Evolutionary conservation across 495 filamentous ascomycete genomes (phyloP).

Genomic region (Melanomma pulvis-pyrius): DNA sequence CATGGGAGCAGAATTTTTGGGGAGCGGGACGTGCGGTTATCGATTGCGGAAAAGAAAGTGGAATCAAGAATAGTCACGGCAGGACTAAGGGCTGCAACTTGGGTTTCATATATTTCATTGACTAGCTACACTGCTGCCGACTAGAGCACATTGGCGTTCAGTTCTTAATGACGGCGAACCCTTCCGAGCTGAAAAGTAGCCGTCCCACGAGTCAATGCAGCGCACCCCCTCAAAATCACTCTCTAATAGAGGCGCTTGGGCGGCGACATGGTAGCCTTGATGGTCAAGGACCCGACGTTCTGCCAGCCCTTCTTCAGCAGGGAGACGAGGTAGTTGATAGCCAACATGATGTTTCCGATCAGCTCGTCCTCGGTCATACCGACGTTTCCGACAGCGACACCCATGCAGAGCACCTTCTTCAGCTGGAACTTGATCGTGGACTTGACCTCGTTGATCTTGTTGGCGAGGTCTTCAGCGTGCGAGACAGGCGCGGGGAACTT

Average conservation of each 20-base stretch:
- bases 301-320: constrained; percentile 99
- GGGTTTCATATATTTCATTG: constrained; percentile 24
- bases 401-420: constrained; percentile 99
- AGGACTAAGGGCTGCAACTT: neutral
- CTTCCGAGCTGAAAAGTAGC: neutral
- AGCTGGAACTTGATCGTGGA: constrained; percentile 99
- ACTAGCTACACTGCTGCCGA: constrained; percentile 25
- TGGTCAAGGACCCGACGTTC: constrained; percentile 98
- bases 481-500: constrained; percentile 99
- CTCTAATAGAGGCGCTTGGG: constrained; percentile 93
- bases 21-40: neutral
- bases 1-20: neutral
- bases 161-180: neutral
- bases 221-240: neutral
- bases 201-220: neutral
- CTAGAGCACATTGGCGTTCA: neutral
- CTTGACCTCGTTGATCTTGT: constrained; percentile 98
- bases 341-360: constrained; percentile 93
- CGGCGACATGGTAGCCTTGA: constrained; percentile 99
- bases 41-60: neutral
- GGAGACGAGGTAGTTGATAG: constrained; percentile 99
- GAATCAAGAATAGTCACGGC: neutral
- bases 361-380: constrained; percentile 96
- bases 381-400: constrained; percentile 97
- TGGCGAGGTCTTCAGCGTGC: constrained; percentile 86